Evolutionary conservation across 805 yeast species (phyloP), one percentile per base, ranked within the genome.

Genomic region (Clavispora carvajalis): DNA sequence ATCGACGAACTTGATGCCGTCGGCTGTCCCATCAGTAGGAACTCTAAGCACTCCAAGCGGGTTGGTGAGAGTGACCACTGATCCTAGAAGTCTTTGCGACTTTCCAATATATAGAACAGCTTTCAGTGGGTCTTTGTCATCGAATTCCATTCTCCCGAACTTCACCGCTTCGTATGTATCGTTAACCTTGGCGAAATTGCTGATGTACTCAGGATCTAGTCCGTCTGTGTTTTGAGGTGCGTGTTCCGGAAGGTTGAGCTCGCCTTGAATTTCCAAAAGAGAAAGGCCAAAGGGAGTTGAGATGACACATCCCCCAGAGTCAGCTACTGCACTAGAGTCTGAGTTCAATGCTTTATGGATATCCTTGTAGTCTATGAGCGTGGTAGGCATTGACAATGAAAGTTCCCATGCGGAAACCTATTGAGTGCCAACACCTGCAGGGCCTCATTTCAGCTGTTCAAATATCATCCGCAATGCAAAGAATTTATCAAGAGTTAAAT

Each of bases 181-280:
- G 44, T 65, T 64, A 5, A 63, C 54, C 34, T 57, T 53, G 6
- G 64, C 59, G 43, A 69, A 73, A 39, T 63, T 59, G 8, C 44
- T 46, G 22, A 55, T 56, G 41, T 67, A 71, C 12, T 59, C 57
- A 33, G 64, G 50, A 16, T 62, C 53, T 5, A 54, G 53, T 2
- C 45, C 48, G 6, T 72, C 69, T 17, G 54, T 52, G 16, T 51
- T 52, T 4, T 52, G 43, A 0, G 82, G 80, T 4, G 50, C 54
- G 8, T 39, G 35, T 5, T 41, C 39, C 2, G 74, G 74, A 3
- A 80, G 54, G 41, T 77, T 76, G 29, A 84, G 57, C 25, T 80
- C 86, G 8, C 93, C 93, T 54, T 84, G 93, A 15, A 84, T 82
- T 55, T 84, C 93, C 15, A 84, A 45, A 13, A 84, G 51, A 2